These are phyloP conservation scores for Pseudogymnoascus sp. DNA, from an alignment of 2,329 filamentous ascomycete species.

Conservation along the genomic window DNA sequence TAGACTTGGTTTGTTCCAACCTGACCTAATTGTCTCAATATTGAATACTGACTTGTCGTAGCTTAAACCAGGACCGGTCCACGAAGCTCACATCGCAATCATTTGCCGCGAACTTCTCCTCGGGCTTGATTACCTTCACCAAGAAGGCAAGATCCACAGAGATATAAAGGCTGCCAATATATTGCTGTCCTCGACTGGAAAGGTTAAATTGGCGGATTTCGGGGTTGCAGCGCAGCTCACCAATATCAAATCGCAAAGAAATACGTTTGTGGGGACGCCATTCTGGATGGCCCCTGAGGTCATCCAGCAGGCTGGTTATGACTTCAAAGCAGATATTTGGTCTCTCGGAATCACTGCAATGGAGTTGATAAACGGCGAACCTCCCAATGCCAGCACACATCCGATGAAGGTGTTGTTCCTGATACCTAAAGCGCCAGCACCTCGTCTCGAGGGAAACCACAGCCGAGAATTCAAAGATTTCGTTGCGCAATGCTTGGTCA, in stretches of 20 bases:
- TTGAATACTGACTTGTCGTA: conserved; percentile 31
- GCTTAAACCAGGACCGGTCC: conserved; percentile 85
- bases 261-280: conserved; percentile 95
- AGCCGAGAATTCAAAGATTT: conserved; percentile 93
- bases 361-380: conserved; percentile 80
- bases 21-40: not conserved
- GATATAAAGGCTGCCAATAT: conserved; percentile 97
- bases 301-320: conserved; percentile 75
- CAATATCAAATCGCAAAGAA: conserved; percentile 94
- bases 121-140: conserved; percentile 87
- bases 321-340: conserved; percentile 92
- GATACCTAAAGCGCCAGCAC: conserved; percentile 81
- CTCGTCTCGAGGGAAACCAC: conserved; percentile 76
- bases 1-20: conserved; percentile 63
- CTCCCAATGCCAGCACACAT: conserved; percentile 76
- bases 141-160: conserved; percentile 89
- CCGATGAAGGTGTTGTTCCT: conserved; percentile 92
- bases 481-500: conserved; percentile 79
- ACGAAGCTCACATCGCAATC: conserved; percentile 85
- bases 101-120: conserved; percentile 85
- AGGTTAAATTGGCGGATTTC: conserved; percentile 94
- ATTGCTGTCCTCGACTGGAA: conserved; percentile 80
- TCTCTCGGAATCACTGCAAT: conserved; percentile 87
- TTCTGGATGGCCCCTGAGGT: conserved; percentile 98
- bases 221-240: conserved; percentile 93